Base-by-base conservation (phyloP, 2,329 filamentous ascomycete species). In the Exutisphaerella laricina region DNA sequence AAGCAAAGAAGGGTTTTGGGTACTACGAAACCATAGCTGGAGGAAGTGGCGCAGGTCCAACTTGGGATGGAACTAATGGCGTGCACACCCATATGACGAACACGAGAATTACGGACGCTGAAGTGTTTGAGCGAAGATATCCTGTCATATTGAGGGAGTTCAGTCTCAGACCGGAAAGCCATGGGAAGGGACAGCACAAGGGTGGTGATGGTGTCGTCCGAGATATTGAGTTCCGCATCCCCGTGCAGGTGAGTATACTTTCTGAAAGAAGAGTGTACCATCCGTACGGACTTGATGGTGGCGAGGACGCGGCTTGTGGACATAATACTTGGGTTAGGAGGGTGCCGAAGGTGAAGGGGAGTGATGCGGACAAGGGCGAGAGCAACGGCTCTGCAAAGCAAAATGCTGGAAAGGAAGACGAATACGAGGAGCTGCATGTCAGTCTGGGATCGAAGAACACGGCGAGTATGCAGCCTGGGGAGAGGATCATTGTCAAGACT, bases 21-120 rank as follows among this genome's bases (percentile, higher is more conserved):
- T 92, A 90, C 70, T 90, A 90, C 62, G 86, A 92, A 64, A 90
- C 85, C 4, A 88, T 92, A 50, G 82, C 83, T 0, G 85, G 86
- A 28, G 86, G 86, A 0, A 79, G 75, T 28, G 85, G 85, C 20
- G 86, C 85, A 0, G 85, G 85, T 0, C 75, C 80, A 0, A 71
- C 72, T 10, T 89, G 85, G 85, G 71, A 83, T 47, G 85, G 85
- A 26, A 82, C 83, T 8, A 79, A 72, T 39, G 85, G 84, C 12
- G 84, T 89, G n/a, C 84, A 90, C 60, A 84, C 79, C 2, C 84
- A 90, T 66, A 88, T 89, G 83, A 90, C 86, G 5, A 92, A 92
- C 62, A 90, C 85, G 3, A 76, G 85, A 10, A 90, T 89, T 58
- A 89, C 85, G 0, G 86, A 90, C 59, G 74, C 82, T 0, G 86